phyloP scores from a whole-genome alignment of 2,329 filamentous ascomycete species.

The Exophiala dermatitidis region DNA sequence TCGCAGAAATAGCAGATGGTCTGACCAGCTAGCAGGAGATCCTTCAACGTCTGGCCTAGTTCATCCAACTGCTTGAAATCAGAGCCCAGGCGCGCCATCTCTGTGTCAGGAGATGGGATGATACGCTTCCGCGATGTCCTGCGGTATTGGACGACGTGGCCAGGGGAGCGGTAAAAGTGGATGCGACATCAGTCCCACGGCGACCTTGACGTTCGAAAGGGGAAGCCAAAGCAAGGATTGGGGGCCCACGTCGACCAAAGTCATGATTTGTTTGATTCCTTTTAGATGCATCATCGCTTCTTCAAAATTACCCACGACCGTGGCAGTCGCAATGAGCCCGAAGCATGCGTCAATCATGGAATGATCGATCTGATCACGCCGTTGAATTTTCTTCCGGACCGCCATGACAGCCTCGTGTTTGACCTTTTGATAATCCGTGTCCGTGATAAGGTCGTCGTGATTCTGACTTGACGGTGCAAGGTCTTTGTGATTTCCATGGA shows the following conservation, averaged over 20 bases:
- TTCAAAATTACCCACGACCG: slow-evolving; percentile 35
- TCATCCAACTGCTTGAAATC: slow-evolving; percentile 29
- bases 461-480: slow-evolving; percentile 19
- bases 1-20: slow-evolving; percentile 33
- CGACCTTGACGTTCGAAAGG: slow-evolving; percentile 25
- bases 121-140: slow-evolving; percentile 29
- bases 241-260: slow-evolving; percentile 35
- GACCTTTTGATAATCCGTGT: slow-evolving; percentile 36
- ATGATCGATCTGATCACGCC: slow-evolving; percentile 33
- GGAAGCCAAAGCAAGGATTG: slow-evolving; percentile 19
- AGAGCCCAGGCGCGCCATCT: slow-evolving; percentile 27
- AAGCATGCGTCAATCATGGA: slow-evolving; percentile 35
- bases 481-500: slow-evolving; percentile 28
- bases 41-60: slow-evolving; percentile 30
- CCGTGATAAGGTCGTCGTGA: slow-evolving; percentile 26
- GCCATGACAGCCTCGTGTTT: slow-evolving; percentile 31
- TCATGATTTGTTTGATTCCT: slow-evolving; percentile 29
- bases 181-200: slow-evolving; percentile 31
- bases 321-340: slow-evolving; percentile 34
- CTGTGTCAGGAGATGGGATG: slow-evolving; percentile 27
- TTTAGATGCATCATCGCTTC: slow-evolving; percentile 36
- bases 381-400: slow-evolving; percentile 23
- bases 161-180: slow-evolving; percentile 34
- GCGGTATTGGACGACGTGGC: slow-evolving; percentile 30
- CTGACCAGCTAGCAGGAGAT: slow-evolving; percentile 28